Base-by-base conservation (phyloP, 345 rosid species). In the Rhodamnia argentea region DNA sequence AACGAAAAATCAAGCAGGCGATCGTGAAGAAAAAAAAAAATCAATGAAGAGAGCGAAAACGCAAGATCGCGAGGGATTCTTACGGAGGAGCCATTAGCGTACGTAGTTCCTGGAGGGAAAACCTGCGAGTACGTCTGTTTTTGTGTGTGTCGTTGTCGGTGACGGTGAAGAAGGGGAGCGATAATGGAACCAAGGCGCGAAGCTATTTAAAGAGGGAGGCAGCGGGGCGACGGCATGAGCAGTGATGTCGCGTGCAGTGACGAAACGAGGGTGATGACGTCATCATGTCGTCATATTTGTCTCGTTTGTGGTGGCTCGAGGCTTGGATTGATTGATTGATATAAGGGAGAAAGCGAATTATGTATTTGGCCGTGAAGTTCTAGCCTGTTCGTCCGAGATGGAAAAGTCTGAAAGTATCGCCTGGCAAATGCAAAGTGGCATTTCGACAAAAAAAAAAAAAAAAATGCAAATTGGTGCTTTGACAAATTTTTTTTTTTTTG, bases 21-120 rank as follows among this genome's bases (percentile, higher is more conserved):
- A 13, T 15, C 13, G 52, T 11, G 26, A 5, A 6, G 5, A 6
- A 64, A 40, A 51, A 57, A 16, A 16, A 62, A 2, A 32, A 32
- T 27, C 75, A 60, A 15, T 15, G 75, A 15, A 29, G 42, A 62
- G 75, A 62, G 5, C 42, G 3, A 62, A 16, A 64, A 9, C 23
- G 76, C 42, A 32, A 29, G 23, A 32, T 32, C 76, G 23, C 44
- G 6, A 64, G 44, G 18, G 76, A 64, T 76, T 55, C 91, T 90
- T 85, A 90, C 93, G 32, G 57, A 60, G 90, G 20, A 37, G 90
- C 89, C 93, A 92, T 90, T 47, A 29, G 74, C 29, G 85, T 6
- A 10, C 84, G 47, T 82, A 6, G 53, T 9, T 16, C n/a, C 18
- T 42, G 55, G 13, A 50, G 75, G 52, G 84, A 6, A 32, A 40